phyloP scores from a whole-genome alignment of 2,329 filamentous ascomycete genomes.

The Penicillium freii region DNA sequence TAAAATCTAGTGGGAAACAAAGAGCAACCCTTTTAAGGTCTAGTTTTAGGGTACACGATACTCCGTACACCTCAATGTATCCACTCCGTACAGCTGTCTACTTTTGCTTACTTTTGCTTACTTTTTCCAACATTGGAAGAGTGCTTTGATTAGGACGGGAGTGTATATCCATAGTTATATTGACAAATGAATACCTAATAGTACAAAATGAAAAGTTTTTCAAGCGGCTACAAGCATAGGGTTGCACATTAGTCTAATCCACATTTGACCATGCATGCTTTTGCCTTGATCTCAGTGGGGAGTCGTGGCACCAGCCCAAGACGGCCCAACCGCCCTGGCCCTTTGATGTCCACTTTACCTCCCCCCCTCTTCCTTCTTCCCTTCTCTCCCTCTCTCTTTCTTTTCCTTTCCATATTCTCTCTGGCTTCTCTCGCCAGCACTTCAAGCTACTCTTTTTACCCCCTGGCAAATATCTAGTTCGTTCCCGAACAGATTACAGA shows the following conservation, averaged over 20 bases:
- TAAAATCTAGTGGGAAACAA: constrained; percentile 5
- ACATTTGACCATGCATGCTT: constrained; percentile 33
- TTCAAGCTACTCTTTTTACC: not conserved
- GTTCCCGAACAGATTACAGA: constrained; percentile 1
- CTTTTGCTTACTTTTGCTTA: not conserved
- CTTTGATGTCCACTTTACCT: constrained; percentile 31
- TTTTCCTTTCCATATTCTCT: constrained; percentile 6
- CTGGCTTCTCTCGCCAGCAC: constrained; percentile 2
- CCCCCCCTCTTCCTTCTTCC: constrained; percentile 26
- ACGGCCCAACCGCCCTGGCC: constrained; percentile 37
- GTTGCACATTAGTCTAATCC: constrained; percentile 26
- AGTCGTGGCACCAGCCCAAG: constrained; percentile 46
- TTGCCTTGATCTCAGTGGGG: constrained; percentile 32
- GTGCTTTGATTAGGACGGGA: not conserved
- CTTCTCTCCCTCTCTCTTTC: constrained; percentile 5
- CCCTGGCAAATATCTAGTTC: constrained; percentile 1
- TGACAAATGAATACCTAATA: not conserved
- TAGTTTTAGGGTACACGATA: constrained; percentile 1
- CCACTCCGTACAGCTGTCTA: not conserved
- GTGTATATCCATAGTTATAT: not conserved
- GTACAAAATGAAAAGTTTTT: not conserved
- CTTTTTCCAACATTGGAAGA: not conserved
- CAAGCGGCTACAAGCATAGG: constrained; percentile 20
- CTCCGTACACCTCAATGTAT: not conserved
- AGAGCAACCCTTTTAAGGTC: not conserved